phyloP scores from a whole-genome alignment of 2,329 filamentous ascomycete species.

The Ramularia endophylla region DNA sequence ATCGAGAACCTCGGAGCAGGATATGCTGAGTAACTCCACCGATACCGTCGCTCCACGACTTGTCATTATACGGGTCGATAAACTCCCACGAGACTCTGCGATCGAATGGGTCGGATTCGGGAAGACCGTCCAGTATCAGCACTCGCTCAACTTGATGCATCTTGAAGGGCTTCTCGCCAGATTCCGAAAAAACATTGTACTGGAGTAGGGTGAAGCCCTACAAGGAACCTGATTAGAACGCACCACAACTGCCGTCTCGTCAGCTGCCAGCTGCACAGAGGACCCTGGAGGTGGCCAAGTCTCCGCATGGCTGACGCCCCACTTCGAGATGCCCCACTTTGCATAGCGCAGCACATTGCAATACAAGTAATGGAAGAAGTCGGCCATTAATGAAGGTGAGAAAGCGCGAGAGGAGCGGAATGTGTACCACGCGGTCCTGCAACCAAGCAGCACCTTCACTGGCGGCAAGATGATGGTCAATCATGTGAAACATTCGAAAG shows the following conservation, averaged over 20 bases:
- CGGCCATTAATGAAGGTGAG: no score
- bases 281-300: not conserved
- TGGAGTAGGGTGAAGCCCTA: no score
- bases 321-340: no score
- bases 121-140: not conserved
- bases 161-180: constrained; percentile 14
- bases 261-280: no score
- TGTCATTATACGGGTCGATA: constrained; percentile 68
- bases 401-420: not conserved
- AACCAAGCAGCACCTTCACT: no score
- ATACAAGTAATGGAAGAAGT: no score
- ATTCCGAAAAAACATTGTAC: constrained; percentile 14
- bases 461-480: no score
- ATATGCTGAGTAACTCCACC: constrained; percentile 16
- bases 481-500: no score
- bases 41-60: constrained; percentile 52
- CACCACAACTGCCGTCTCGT: no score
- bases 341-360: no score
- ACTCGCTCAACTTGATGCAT: constrained; percentile 10
- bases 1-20: constrained; percentile 27
- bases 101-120: constrained; percentile 64
- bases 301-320: not conserved
- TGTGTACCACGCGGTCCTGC: no score
- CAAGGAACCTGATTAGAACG: no score
- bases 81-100: constrained; percentile 64